Evolutionary conservation across 1,284 basidiomycete genomes (phyloP), one percentile per base, ranked within the genome.

Genomic region (Lentinula novae-zelandiae): DNA sequence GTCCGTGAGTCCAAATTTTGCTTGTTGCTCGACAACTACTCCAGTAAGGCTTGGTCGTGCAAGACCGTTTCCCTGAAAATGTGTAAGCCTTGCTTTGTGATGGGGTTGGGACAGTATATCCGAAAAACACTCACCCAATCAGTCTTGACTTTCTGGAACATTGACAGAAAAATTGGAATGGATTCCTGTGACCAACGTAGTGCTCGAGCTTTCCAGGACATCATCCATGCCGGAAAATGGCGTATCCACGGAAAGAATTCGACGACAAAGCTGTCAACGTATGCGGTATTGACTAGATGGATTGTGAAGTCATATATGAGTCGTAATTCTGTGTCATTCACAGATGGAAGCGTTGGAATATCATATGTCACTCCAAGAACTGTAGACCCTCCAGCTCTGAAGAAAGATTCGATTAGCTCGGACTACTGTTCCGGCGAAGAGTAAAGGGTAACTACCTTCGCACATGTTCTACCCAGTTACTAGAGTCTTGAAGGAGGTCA

Each of bases 71-170:
- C 31, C 22, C 44, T 55, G 42, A 3, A 10, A 17, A 38, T 15
- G 13, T 7, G 20, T 7, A n/a, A 33, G 8, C 27, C 31, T 33
- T 9, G 15, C 9, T 9, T 33, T 17, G 5, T 22, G 12, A 22
- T 7, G 22, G 20, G 36, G 22, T 22, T 13, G 36, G 12, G 10
- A 17, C 7, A 33, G 17, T 5, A 20, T 38, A 53, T 20, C 27
- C 6, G 17, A 46, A 9, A 20, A 46, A 20, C n/a, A 51, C 63
- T 40, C 17, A 63, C 64, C 36, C 59, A 38, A 31, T 59, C 51
- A 13, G 58, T 44, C 36, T 62, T 60, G 2, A 73, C 72, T 5
- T 64, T 62, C 33, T 70, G 64, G 60, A 68, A 75, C 5, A 53
- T 53, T 6, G 31, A 36, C 52, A 20, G 31, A 39, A 53, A 53